A percentile compares a stretch with the other conserved stretches of the same genome.
Evolutionary conservation across 352 stramenopile species (phyloP).

Genomic region (Pythium rhizo-oryzae): DNA sequence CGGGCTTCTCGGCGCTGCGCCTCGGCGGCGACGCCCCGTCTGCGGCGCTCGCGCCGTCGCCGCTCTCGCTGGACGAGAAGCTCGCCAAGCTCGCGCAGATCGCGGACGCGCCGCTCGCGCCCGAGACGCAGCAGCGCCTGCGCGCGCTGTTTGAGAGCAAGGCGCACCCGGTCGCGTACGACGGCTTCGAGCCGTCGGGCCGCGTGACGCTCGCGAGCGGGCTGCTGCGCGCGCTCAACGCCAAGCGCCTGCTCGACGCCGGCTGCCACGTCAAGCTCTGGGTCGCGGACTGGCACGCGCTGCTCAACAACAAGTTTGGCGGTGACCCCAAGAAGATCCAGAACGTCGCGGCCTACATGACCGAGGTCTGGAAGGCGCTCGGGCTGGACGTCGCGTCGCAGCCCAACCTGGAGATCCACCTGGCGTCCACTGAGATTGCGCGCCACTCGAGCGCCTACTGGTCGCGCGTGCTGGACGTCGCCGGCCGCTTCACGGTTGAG

Average conservation of each 20-base stretch:
- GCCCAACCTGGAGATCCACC: constrained; percentile 96
- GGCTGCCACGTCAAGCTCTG: constrained; percentile 98
- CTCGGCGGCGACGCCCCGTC: constrained; percentile 33
- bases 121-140: constrained; percentile 70
- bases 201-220: constrained; percentile 98
- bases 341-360: constrained; percentile 94
- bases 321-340: constrained; percentile 98
- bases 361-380: constrained; percentile 99
- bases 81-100: constrained; percentile 62
- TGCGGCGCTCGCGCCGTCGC: constrained; percentile 30
- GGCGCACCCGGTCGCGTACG: constrained; percentile 91
- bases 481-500: constrained; percentile 86
- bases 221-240: constrained; percentile 95
- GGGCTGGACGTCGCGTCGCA: constrained; percentile 93
- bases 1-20: constrained; percentile 58
- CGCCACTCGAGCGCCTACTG: constrained; percentile 90
- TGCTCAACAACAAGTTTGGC: constrained; percentile 99
- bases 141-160: constrained; percentile 80
- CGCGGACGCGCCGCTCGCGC: constrained; percentile 43
- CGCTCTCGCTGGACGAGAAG: constrained; percentile 65
- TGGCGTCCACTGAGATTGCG: constrained; percentile 96
- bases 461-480: constrained; percentile 93
- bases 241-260: constrained; percentile 83
- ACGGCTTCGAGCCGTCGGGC: constrained; percentile 98
- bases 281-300: constrained; percentile 98